Base-by-base conservation (phyloP, 805 yeast species). In the Nematodospora valgi region DNA sequence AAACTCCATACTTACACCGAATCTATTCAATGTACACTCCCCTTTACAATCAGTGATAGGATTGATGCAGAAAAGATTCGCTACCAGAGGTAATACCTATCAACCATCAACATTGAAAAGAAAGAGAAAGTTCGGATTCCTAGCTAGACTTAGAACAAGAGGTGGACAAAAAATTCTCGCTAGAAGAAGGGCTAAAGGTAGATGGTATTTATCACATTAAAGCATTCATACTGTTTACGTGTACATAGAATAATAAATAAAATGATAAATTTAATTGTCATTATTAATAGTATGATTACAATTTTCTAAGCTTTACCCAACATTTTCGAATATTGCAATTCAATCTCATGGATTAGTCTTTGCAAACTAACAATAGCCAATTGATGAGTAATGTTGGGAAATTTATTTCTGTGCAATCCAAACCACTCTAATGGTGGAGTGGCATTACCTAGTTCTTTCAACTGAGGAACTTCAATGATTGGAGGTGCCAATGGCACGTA, bases 361-460 rank as follows among this genome's bases (percentile, higher is more conserved):
- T 87, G 96, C 34, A 93, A 63, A 2, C 81, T 76, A 10, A 83
- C 74, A 32, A 89, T 83, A 0, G 80, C 78, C 41, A 76, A 65
- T 55, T 87, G 91, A 53, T 93, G 97, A 0, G 96, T 82, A 39
- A 85, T 71, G 26, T 84, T 80, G 0, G 98, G 98, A 46, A 93
- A 79, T 45, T 80, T 77, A 48, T 82, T 76, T 45, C 98, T 72
- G 55, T 93, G 93, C 20, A 93, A 69, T 2, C 98, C 98, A 64
- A 93, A 85, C 98, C 98, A 93, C 55, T 93, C 98, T 39, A 93
- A 62, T 2, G 98, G 98, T 1, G 98, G 98, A 0, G 98, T 93
- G 1, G 97, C 98, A 59, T 83, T 89, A 17, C 98, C 98, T 49
- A 93, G 69, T 51, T 93, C 98, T 50, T 79, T 80, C 50, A 93